Evolutionary conservation across 768 basidiomycete species (phyloP).

Genomic region (Pleurotus platypus): DNA sequence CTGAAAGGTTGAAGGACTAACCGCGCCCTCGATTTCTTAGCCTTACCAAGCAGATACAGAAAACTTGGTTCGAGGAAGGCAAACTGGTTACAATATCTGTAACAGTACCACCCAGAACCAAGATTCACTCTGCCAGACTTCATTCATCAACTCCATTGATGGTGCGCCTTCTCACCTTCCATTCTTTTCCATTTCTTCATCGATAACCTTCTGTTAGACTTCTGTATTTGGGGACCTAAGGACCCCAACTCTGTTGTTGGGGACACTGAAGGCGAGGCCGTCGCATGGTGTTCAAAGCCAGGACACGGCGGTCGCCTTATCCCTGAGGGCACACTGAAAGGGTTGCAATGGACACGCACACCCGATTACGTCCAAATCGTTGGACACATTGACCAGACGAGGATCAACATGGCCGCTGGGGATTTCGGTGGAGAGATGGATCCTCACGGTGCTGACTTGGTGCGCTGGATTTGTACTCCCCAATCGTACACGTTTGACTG

Average conservation of each 20-base stretch:
- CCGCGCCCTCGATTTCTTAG: constrained; percentile 22
- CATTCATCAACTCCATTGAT: constrained; percentile 48
- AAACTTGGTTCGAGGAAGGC: constrained; percentile 44
- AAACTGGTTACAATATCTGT: constrained; percentile 56
- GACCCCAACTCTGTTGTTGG: constrained; percentile 51
- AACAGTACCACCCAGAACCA: constrained; percentile 55
- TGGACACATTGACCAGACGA: constrained; percentile 69
- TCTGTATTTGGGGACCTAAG: constrained; percentile 65
- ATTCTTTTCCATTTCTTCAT: neutral
- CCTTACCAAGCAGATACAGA: constrained; percentile 48
- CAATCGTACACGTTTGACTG: neutral
- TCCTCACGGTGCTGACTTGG: constrained; percentile 58
- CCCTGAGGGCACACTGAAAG: constrained; percentile 59
- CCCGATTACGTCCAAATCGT: constrained; percentile 59
- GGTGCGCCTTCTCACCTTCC: constrained; percentile 25
- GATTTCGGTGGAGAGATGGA: constrained; percentile 74
- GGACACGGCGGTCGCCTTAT: constrained; percentile 74
- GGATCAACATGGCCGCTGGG: constrained; percentile 48
- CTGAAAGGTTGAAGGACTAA: neutral
- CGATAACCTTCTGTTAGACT: constrained; percentile 51
- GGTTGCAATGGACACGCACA: constrained; percentile 68
- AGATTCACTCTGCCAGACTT: constrained; percentile 57
- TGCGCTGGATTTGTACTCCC: constrained; percentile 5
- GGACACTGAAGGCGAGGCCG: constrained; percentile 64
- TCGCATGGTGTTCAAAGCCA: constrained; percentile 76